Evolutionary conservation across 352 stramenopile genomes (phyloP), one percentile per base, ranked within the genome.

Genomic region (Phytopythium ostracodes): DNA sequence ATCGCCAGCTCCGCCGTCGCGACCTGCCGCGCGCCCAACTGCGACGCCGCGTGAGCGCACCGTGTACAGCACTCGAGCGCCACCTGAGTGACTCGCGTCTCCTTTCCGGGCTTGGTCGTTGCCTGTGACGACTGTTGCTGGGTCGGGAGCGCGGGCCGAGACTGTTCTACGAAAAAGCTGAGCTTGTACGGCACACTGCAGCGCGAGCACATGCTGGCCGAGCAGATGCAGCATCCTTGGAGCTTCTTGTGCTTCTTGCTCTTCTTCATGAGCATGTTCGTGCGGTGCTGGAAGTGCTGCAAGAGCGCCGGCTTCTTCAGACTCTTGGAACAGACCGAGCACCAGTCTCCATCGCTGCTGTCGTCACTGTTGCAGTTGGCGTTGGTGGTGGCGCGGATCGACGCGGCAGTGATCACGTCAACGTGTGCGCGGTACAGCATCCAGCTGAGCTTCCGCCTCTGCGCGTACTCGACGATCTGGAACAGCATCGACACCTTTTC

Each of bases 371-470:
- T 36, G 25, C 15, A 14, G 24, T 8, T 7, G 4, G 14, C n/a
- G 0, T n/a, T 31, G 7, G 18, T 18, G 10, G 52, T 24, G 24
- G 54, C 56, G 38, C 38, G 51, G 6, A 56, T 38, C 4, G 42
- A 56, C 25, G 25, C 27, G 24, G 25, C 53, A n/a, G 50, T 65
- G 15, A 55, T 31, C 25, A 53, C 55, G n/a, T 67, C 64, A 17
- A 35, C 53, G 49, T 66, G 44, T 10, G 66, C 59, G 3, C 56
- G 68, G 17, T 59, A 44, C 18, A 76, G 27, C 56, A 76, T 20
- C 66, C 66, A 76, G 51, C 73, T 76, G 27, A 76, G 59, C 44
- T 76, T 76, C 43, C 66, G 56, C 20, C 68, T 64, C 29, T 63
- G 69, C 52, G 69, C 66, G 14, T 59, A 76, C 18, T 56, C 62